Base-by-base conservation (phyloP, 306 rosid species). In the Cercis canadensis region DNA sequence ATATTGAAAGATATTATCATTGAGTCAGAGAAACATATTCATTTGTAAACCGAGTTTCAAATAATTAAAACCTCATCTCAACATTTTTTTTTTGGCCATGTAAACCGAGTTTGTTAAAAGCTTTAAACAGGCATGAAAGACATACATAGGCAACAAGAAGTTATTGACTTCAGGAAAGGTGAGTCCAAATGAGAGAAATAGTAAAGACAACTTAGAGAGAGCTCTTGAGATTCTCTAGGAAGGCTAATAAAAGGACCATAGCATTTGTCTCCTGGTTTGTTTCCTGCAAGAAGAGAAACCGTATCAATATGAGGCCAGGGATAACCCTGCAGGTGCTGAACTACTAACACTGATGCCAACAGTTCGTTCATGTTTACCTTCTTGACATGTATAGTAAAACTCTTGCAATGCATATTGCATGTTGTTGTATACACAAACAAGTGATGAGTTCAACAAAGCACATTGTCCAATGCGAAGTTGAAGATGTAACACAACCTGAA, bases 91-190 rank as follows among this genome's bases (percentile, higher is more conserved):
- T n/a, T n/a, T n/a, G n/a, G n/a, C n/a, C n/a, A n/a, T n/a, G n/a
- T n/a, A 66, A 45, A 61, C 41, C 40, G 57, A 69, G 55, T 59
- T 39, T 24, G 34, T 45, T 34, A 9, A 72, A 55, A 80, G 29
- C 40, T 74, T 10, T 15, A 64, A 11, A 52, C 47, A 69, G n/a
- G 64, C 12, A 45, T 43, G 57, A 51, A 71, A 53, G 46, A 80
- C 97, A 78, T 86, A 94, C 96, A 74, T 49, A 89, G 74, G 90
- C 99, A 91, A 83, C 99, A 90, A 39, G 59, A 52, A 67, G 83
- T 78, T 74, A 94, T 40, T 65, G 99, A 81, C 83, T 80, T 80
- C 57, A 91, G 75, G 69, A 87, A 62, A 53, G 74, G 78, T 11
- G 79, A 62, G 66, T 87, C 89, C 89, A 91, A 72, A 78, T 83